Evolutionary conservation across 2,329 filamentous ascomycete species (phyloP).

Genomic region (Fusarium mangiferae): DNA sequence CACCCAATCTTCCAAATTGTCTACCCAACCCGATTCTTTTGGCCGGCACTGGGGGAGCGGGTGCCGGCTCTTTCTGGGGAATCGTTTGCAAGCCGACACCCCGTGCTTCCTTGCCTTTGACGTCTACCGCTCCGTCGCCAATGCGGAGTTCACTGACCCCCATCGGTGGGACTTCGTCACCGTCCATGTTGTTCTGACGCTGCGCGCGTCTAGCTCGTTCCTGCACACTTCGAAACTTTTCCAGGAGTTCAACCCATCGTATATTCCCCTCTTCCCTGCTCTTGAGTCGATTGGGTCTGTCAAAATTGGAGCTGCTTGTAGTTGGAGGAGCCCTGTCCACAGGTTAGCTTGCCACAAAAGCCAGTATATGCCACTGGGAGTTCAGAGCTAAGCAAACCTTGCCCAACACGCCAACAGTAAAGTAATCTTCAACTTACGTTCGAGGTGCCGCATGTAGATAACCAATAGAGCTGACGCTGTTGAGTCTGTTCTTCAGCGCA

Average conservation of each 20-base stretch:
- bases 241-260: constrained; percentile 90
- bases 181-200: constrained; percentile 61
- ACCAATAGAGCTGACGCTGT: constrained; percentile 96
- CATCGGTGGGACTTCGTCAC: constrained; percentile 59
- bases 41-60: constrained; percentile 55
- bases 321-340: constrained; percentile 56
- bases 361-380: not conserved
- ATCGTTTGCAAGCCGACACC: constrained; percentile 52
- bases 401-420: not conserved
- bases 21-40: constrained; percentile 74
- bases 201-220: constrained; percentile 82
- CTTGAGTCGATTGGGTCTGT: constrained; percentile 81
- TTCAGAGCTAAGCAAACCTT: not conserved
- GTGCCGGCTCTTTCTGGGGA: constrained; percentile 61
- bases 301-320: constrained; percentile 67
- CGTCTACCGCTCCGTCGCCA: constrained; percentile 53
- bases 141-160: constrained; percentile 56
- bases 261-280: constrained; percentile 85
- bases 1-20: constrained; percentile 75
- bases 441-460: constrained; percentile 86
- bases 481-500: constrained; percentile 93
- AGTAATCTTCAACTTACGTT: constrained; percentile 64
- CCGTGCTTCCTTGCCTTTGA: constrained; percentile 55
- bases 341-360: constrained; percentile 9
- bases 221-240: constrained; percentile 93